phyloP scores from a whole-genome alignment of 371 early-diverging fungal genomes.

The Mucor irregularis region DNA sequence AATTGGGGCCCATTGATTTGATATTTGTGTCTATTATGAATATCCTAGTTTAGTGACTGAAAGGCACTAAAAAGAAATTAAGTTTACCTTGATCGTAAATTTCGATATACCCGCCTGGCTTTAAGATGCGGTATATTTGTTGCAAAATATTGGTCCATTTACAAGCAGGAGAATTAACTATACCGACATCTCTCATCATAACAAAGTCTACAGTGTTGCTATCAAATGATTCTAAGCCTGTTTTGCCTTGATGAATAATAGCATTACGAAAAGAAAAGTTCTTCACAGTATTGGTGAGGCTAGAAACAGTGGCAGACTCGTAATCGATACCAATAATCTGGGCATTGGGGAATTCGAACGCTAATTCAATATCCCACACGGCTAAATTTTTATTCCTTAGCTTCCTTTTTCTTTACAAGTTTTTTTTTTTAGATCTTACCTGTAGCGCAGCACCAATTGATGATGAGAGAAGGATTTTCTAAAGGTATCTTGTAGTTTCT shows the following conservation, averaged over 20 bases:
- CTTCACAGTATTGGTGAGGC: slow-evolving; percentile 1
- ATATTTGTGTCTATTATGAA: background rate
- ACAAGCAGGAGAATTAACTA: slow-evolving; percentile 23
- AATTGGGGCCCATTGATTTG: slow-evolving; percentile 9
- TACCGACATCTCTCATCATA: slow-evolving; percentile 34
- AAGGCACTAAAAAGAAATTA: background rate
- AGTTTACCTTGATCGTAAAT: slow-evolving; percentile 19
- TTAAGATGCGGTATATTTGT: slow-evolving; percentile 33
- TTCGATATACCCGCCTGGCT: slow-evolving; percentile 29
- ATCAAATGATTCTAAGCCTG: slow-evolving; percentile 26
- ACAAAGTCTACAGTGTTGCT: slow-evolving; percentile 31
- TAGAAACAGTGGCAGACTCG: slow-evolving; percentile 13
- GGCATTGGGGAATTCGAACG: slow-evolving; percentile 34
- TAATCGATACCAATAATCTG: slow-evolving; percentile 35
- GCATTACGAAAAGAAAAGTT: slow-evolving; percentile 29
- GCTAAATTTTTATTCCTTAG: background rate
- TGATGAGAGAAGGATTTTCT: slow-evolving; percentile 29
- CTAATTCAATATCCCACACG: slow-evolving; percentile 42
- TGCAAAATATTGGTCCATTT: slow-evolving; percentile 29
- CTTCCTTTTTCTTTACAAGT: background rate
- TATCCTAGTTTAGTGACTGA: background rate
- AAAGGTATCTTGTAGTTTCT: slow-evolving; percentile 26
- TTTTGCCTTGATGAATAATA: slow-evolving; percentile 17
- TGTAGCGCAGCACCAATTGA: slow-evolving; percentile 44
- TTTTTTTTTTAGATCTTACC: slow-evolving; percentile 11